phyloP scores from a whole-genome alignment of 495 filamentous ascomycete genomes.

The Amorphotheca resinae region DNA sequence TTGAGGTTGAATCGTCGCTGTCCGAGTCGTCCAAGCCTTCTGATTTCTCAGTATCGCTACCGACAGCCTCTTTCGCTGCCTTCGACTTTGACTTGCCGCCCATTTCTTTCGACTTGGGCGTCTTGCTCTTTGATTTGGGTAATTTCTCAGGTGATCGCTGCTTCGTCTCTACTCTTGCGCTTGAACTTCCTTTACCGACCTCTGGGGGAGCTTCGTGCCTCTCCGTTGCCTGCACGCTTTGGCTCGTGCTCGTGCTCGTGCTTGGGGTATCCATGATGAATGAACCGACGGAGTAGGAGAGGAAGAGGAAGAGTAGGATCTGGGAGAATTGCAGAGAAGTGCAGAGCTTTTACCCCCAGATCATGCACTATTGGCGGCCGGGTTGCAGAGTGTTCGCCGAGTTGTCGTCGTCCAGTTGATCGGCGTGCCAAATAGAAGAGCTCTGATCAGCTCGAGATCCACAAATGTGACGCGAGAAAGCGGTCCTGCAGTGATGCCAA shows the following conservation, averaged over 20 bases:
- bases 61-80: conserved; percentile 23
- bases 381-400: not conserved
- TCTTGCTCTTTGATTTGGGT: conserved; percentile 27
- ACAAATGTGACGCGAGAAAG: not conserved
- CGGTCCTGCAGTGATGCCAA: conserved; percentile 1
- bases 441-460: not conserved
- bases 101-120: conserved; percentile 28
- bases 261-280: conserved; percentile 20
- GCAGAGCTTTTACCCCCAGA: not conserved
- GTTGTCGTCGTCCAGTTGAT: not conserved
- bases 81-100: conserved; percentile 25
- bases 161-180: conserved; percentile 13
- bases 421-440: not conserved
- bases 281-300: not conserved
- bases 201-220: conserved; percentile 6
- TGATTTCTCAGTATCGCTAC: conserved; percentile 19
- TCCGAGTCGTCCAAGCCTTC: conserved; percentile 16
- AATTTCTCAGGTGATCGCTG: conserved; percentile 3
- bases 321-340: conserved; percentile 1
- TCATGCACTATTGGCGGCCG: not conserved
- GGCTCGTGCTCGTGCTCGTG: no score
- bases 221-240: conserved; percentile 16
- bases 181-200: conserved; percentile 10
- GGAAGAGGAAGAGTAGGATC: not conserved
- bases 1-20: conserved; percentile 14